Conservation (phyloP, 176 grass and related monocot species). For the Paspalum vaginatum region DNA sequence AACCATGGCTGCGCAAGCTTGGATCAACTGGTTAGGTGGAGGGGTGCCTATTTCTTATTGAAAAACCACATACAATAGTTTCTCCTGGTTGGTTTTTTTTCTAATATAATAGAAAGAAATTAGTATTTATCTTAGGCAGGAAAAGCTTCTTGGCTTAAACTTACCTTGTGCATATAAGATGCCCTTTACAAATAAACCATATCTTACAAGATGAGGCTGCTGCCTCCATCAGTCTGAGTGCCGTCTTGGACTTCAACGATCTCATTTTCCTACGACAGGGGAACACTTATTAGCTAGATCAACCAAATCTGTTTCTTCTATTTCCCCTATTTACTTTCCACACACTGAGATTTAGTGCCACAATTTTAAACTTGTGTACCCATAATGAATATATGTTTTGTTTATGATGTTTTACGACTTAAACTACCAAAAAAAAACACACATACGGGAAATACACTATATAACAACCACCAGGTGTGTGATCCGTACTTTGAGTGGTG, state of each 20-base stretch:
- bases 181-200: constrained; percentile 73
- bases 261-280: constrained; percentile 56
- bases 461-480: background rate
- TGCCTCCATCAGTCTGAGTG: constrained; percentile 41
- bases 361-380: background rate
- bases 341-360: background rate
- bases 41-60: too few relatives aligned
- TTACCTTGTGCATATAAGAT: constrained; percentile 62
- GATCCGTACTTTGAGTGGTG: constrained; percentile 54
- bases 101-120: background rate
- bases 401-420: background rate
- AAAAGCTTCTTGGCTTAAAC: background rate
- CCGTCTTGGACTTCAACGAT: constrained; percentile 55
- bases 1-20: background rate
- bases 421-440: background rate
- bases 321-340: background rate
- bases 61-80: too few relatives aligned
- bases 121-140: background rate
- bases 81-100: too few relatives aligned
- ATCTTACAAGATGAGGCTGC: constrained; percentile 63
- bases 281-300: background rate
- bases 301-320: background rate
- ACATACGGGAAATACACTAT: background rate
- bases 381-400: background rate
- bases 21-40: too few relatives aligned